Evolutionary conservation across 2,329 filamentous ascomycete species (phyloP), one percentile per base, ranked within the genome.

Genomic region (Dendrostoma leiphaemia): DNA sequence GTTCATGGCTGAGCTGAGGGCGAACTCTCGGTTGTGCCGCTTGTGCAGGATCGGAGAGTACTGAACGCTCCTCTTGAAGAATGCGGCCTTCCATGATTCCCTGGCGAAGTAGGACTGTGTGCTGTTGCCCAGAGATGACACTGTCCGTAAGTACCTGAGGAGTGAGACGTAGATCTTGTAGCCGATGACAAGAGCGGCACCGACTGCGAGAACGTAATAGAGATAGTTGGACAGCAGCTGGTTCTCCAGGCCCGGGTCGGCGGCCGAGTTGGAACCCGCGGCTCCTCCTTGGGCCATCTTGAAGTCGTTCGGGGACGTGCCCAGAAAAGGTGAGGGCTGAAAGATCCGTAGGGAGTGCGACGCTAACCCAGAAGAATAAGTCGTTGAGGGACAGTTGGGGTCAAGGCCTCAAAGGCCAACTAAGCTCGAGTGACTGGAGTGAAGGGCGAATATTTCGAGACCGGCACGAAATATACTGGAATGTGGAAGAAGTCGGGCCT

Each of bases 111-210:
- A 96, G 57, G 82, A 79, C 69, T 96, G 91, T 1, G 79, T 86
- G 60, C 90, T 87, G 72, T 90, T 91, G 73, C 82, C 86, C 61
- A 96, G 80, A 64, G 86, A 90, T 38, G 88, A 80, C 41, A 96
- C 77, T 24, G 82, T 86, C 59, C 91, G 84, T 34, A 92, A 75
- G 65, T 94, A 87, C 61, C 80, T 83, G 54, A 82, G 75, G 53
- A 88, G 71, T 51, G 81, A 77, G 48, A 84, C 78, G 51, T 76
- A 71, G 59, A 86, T 69, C 58, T 87, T 84, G 82, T 90, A 93
- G 59, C 85, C 62, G 59, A 89, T 77, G 62, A 92, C 76, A 47
- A 79, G 77, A 32, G 69, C 78, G 12, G 86, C 80, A 48, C 91
- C 75, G 48, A 79, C 79, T 50, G 83, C 83, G 68, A 89, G 84